These are phyloP conservation scores for Colletotrichum destructivum DNA, from an alignment of 2,329 filamentous ascomycete species.

Conservation along the genomic window DNA sequence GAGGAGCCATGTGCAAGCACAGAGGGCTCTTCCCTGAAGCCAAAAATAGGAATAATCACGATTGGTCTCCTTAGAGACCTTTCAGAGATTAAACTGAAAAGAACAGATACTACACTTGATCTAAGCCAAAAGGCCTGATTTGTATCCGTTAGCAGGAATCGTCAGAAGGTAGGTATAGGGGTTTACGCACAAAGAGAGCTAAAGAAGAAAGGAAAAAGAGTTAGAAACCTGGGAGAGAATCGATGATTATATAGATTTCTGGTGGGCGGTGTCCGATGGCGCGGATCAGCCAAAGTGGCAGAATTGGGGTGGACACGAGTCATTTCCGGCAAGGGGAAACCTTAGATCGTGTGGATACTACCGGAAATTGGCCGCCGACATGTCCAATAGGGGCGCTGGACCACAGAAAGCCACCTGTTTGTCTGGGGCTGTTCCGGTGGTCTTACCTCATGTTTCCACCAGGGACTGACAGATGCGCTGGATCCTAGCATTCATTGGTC, in stretches of 20 bases:
- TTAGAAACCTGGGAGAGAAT: too few relatives aligned
- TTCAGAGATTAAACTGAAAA: constrained; percentile 98
- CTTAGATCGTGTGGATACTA: neutral
- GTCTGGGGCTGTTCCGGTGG: neutral
- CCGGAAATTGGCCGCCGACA: neutral
- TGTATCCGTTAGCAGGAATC: neutral
- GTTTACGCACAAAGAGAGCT: constrained; percentile 63
- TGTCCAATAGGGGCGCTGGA: neutral
- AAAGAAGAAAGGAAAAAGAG: constrained; percentile 66
- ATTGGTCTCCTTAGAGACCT: constrained; percentile 80
- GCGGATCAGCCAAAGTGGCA: constrained; percentile 6
- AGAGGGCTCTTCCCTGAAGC: constrained; percentile 68
- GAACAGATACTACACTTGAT: constrained; percentile 98
- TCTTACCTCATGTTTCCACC: neutral
- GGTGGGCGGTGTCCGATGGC: neutral
- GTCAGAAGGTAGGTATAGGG: too few relatives aligned
- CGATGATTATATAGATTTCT: constrained; percentile 51
- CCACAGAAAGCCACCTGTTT: neutral
- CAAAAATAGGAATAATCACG: constrained; percentile 91
- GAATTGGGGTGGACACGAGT: neutral
- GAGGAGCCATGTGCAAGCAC: constrained; percentile 78
- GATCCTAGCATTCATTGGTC: neutral
- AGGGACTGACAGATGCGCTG: neutral
- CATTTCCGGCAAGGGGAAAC: neutral
- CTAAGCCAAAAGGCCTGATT: constrained; percentile 76